Conservation (phyloP, 805 yeast genomes). For the Kodamaea hsintzibuensis region DNA sequence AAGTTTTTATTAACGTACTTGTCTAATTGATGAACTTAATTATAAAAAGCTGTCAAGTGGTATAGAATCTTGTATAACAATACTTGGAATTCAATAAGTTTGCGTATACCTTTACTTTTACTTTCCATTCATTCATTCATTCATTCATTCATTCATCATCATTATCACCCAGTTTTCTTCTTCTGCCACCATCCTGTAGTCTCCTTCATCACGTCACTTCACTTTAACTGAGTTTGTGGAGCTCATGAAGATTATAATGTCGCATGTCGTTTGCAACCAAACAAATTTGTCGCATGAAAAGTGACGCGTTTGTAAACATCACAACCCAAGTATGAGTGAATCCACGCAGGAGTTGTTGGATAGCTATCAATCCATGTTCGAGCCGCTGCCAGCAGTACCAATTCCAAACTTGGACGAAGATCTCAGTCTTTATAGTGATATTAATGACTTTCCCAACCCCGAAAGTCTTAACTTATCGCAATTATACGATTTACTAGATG, state of each 20-base stretch:
- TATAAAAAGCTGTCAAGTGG: too few relatives aligned
- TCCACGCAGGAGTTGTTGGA: slow-evolving; percentile 17
- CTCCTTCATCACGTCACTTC: too few relatives aligned
- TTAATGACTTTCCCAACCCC: slow-evolving; percentile 1
- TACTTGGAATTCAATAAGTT: too few relatives aligned
- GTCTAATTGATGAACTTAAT: too few relatives aligned
- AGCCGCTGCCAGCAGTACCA: background rate
- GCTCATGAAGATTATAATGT: background rate
- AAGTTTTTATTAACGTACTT: too few relatives aligned
- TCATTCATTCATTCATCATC: too few relatives aligned
- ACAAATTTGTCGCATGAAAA: background rate
- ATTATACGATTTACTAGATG: slow-evolving; percentile 16
- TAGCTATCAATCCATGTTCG: slow-evolving; percentile 10
- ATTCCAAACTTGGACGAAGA: slow-evolving; percentile 12
- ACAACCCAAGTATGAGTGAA: slow-evolving; percentile 3
- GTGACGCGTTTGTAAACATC: slow-evolving; percentile 3
- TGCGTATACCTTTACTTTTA: too few relatives aligned
- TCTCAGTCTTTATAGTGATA: slow-evolving; percentile 18
- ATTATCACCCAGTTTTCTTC: too few relatives aligned
- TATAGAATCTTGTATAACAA: too few relatives aligned
- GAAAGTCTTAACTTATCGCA: slow-evolving; percentile 9
- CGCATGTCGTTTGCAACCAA: slow-evolving; percentile 3
- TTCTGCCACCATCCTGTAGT: too few relatives aligned
- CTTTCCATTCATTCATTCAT: too few relatives aligned
- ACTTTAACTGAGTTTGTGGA: too few relatives aligned